Conservation (phyloP, 495 filamentous ascomycete genomes). For the Hyaloscypha variabilis region DNA sequence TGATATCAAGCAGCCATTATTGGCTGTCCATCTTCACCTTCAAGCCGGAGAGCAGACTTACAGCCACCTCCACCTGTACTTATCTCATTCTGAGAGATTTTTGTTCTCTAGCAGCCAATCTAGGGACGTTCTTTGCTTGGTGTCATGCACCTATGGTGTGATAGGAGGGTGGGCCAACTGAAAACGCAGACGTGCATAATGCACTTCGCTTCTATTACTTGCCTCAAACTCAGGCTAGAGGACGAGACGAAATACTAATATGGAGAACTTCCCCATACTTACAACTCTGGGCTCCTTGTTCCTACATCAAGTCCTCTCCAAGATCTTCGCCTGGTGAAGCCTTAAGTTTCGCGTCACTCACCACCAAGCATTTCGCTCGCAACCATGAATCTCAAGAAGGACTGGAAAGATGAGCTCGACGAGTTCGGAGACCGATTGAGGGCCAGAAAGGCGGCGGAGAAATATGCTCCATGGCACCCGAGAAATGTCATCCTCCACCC, state of each 20-base stretch:
- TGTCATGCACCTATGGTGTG: not conserved
- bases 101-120: not conserved
- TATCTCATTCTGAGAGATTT: not conserved
- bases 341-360: not conserved
- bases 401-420: not conserved
- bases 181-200: not conserved
- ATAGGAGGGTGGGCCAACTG: not conserved
- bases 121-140: not conserved
- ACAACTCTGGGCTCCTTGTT: not conserved
- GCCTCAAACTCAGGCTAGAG: no score
- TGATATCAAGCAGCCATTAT: not conserved
- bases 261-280: not conserved
- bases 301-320: not conserved
- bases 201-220: not conserved
- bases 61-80: no score
- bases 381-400: not conserved
- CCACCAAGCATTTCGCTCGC: not conserved
- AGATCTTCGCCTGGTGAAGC: no score
- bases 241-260: not conserved
- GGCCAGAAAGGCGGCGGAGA: constrained; percentile 9
- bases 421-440: not conserved
- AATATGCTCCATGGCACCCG: constrained; percentile 22
- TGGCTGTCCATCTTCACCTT: no score
- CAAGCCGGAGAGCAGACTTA: no score
- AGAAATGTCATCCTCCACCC: constrained; percentile 17